A percentile compares a stretch with the other conserved stretches of the same genome.
Conservation (phyloP, 768 basidiomycete genomes). For the Pisolithus sp. region DNA sequence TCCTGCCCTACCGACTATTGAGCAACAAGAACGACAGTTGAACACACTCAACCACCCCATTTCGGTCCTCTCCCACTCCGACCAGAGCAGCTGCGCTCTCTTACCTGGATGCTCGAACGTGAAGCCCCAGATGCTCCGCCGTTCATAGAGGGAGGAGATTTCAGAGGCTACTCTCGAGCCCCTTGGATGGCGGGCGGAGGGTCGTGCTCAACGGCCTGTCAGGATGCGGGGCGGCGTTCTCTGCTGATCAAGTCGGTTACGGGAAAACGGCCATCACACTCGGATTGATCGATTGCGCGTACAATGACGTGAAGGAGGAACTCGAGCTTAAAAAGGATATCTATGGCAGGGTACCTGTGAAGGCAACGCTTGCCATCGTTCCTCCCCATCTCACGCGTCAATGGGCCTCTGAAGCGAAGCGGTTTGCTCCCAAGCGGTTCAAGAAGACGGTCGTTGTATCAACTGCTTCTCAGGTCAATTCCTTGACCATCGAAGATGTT, state of each 20-base stretch:
- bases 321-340: constrained; percentile 43
- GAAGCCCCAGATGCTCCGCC: constrained; percentile 59
- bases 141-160: constrained; percentile 91
- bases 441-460: constrained; percentile 56
- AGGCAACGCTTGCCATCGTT: constrained; percentile 79
- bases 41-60: constrained; percentile 70
- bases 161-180: constrained; percentile 83
- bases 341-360: constrained; percentile 64
- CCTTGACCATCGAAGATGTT: constrained; percentile 63
- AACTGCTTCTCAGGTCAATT: constrained; percentile 65
- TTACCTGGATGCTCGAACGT: constrained; percentile 88
- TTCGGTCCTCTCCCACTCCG: constrained; percentile 66
- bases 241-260: constrained; percentile 94
- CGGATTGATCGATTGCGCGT: constrained; percentile 74
- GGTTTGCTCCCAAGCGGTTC: constrained; percentile 54
- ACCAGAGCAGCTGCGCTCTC: constrained; percentile 81
- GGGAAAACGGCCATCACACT: constrained; percentile 96
- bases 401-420: constrained; percentile 81
- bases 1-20: constrained; percentile 59
- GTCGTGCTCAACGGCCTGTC: constrained; percentile 72
- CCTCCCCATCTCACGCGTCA: constrained; percentile 87
- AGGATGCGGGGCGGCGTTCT: constrained; percentile 83
- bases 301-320: constrained; percentile 50
- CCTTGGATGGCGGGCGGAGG: constrained; percentile 93
- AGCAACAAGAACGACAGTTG: constrained; percentile 72